These are phyloP conservation scores for Bauhinia variegata DNA, from an alignment of 306 rosid genomes.

Conservation along the genomic window DNA sequence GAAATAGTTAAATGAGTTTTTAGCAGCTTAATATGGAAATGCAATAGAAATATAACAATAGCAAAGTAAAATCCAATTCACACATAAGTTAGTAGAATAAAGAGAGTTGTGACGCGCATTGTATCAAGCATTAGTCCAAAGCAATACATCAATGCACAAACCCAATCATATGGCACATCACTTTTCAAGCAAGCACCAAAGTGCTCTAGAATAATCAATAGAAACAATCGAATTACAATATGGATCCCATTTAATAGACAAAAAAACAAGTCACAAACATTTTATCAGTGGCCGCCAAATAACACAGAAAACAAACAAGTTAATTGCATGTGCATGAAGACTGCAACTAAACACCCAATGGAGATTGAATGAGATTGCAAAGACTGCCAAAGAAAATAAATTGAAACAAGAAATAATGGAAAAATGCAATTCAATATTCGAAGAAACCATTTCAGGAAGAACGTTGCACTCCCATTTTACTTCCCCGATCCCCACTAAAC, in stretches of 20 bases:
- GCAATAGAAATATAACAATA: not conserved
- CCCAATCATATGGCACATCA: not conserved
- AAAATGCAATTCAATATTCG: not conserved
- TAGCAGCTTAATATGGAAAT: constrained; percentile 10
- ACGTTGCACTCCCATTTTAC: not conserved
- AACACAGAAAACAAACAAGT: not conserved
- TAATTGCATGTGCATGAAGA: not conserved
- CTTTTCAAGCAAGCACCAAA: not conserved
- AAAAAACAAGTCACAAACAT: not conserved
- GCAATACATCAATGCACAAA: not conserved
- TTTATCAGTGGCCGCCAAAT: not conserved
- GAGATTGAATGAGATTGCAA: not conserved
- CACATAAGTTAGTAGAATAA: not conserved
- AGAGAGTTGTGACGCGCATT: not conserved
- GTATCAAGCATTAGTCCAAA: constrained; percentile 22
- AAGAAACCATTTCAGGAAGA: not conserved
- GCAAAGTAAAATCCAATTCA: not conserved
- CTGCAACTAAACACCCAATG: not conserved
- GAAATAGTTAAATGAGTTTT: constrained; percentile 28
- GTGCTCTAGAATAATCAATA: not conserved
- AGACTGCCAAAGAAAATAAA: not conserved
- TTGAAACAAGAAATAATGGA: not conserved
- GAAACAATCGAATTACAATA: not conserved
- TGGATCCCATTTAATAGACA: not conserved
- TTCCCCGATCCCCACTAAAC: not conserved